Evolutionary conservation across 306 rosid species (phyloP), one percentile per base, ranked within the genome.

Genomic region (Geum urbanum): DNA sequence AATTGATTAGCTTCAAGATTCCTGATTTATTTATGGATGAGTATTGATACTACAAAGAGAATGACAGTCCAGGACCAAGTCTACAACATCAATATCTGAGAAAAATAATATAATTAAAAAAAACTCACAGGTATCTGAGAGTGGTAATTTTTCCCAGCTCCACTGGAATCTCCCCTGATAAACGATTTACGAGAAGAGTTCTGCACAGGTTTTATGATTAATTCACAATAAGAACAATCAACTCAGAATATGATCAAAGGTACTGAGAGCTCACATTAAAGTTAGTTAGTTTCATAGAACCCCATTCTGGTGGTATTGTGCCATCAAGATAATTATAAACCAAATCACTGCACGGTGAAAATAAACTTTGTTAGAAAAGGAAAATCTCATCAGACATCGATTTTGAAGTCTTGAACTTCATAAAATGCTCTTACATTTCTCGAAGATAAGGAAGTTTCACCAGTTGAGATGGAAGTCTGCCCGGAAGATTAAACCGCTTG

Each of bases 161-260:
- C 81, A 68, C 72, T 16, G 98, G 96, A 86, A 92, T 86, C 80
- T 78, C 80, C 70, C 98, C 98, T 9, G 98, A 90, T 62, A 92
- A 69, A 65, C 87, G 89, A 81, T 92, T 92, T 56, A 72, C 97
- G 44, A 81, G 78, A 74, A 92, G 64, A 72, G 98, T 86, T 68
- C 98, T 92, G 92, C 87, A 84, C 39, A 65, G 57, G 77, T 43
- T 22, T 73, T 72, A 72, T 43, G 67, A 69, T 81, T 68, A 80
- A 69, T 74, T 71, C 40, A 72, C 67, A 71, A 70, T 11, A 41
- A 24, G 74, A 76, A 61, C 60, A 74, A 59, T 16, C 18, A 12
- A 65, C 76, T 51, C 58, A 68, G 75, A 65, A 14, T 51, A 40
- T 37, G 24, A 72, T n/a, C 22, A 56, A 35, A 67, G 68, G 22